phyloP scores from a whole-genome alignment of 306 rosid genomes.

The Phaseolus lunatus region DNA sequence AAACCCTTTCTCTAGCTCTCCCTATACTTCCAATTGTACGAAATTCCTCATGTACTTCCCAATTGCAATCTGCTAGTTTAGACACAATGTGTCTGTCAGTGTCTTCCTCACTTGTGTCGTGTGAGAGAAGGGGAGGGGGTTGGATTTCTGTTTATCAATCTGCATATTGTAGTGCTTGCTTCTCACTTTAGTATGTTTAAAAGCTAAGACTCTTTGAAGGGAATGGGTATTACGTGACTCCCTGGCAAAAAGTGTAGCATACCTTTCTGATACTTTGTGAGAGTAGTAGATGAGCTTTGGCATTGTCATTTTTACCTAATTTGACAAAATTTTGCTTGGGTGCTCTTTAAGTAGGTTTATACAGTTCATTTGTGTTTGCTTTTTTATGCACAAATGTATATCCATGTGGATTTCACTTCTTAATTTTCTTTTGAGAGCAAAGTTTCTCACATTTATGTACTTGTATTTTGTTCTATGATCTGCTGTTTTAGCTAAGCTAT shows the following conservation, averaged over 20 bases:
- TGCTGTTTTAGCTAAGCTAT: slow-evolving; percentile 73
- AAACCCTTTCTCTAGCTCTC: no score
- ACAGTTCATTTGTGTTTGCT: slow-evolving; percentile 31
- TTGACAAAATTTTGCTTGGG: slow-evolving; percentile 20
- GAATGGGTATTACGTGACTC: slow-evolving; percentile 27
- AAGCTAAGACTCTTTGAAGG: neutral
- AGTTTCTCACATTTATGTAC: neutral
- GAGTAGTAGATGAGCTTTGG: slow-evolving; percentile 7
- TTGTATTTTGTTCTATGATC: slow-evolving; percentile 34
- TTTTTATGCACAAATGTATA: slow-evolving; percentile 10
- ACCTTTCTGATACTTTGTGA: slow-evolving; percentile 5
- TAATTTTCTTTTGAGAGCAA: neutral
- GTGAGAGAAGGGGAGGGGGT: neutral
- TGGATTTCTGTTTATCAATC: neutral
- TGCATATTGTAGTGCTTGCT: slow-evolving; percentile 27
- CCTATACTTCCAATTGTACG: no score
- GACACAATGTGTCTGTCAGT: no score
- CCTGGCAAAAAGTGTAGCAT: slow-evolving; percentile 14
- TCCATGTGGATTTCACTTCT: neutral
- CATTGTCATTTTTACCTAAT: slow-evolving; percentile 16
- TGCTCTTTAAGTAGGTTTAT: neutral
- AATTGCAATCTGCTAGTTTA: no score
- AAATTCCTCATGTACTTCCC: no score
- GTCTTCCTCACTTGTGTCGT: no score
- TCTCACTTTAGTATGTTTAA: slow-evolving; percentile 14